These are phyloP conservation scores for Plasmodium berghei DNA, from an alignment of 169 alveolate species.

Conservation along the genomic window DNA sequence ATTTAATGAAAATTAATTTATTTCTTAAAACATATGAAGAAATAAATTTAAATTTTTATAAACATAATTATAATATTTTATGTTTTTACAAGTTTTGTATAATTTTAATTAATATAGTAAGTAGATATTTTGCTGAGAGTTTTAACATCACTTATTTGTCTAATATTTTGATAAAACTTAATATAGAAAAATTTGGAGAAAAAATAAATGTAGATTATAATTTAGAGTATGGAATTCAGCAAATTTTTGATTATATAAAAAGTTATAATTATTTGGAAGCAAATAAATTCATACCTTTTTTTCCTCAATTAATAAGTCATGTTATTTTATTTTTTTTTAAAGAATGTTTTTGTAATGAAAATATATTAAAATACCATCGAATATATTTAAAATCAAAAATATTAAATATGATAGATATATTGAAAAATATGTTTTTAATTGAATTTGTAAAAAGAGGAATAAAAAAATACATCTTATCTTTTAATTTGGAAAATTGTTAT, in stretches of 20 bases:
- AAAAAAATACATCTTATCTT: neutral
- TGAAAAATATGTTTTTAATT: constrained; percentile 31
- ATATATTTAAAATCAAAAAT: constrained; percentile 18
- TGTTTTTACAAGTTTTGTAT: constrained; percentile 31
- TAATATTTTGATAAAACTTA: neutral
- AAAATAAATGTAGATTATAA: neutral
- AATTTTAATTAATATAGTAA: constrained; percentile 31
- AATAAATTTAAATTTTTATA: constrained; percentile 6
- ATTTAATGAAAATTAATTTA: constrained; percentile 2
- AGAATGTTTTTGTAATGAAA: constrained; percentile 42
- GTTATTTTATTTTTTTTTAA: constrained; percentile 49
- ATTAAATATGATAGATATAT: constrained; percentile 20
- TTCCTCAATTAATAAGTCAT: constrained; percentile 29
- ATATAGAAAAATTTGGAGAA: neutral
- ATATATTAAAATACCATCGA: constrained; percentile 9
- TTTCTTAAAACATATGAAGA: constrained; percentile 28
- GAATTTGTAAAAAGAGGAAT: constrained; percentile 35
- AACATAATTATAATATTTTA: constrained; percentile 3
- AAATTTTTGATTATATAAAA: constrained; percentile 13
- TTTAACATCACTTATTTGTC: neutral
- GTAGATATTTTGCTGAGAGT: constrained; percentile 29
- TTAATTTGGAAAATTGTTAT: neutral
- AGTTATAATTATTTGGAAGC: constrained; percentile 1
- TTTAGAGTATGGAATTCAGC: neutral
- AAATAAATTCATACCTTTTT: constrained; percentile 18